Evolutionary conservation across 306 rosid species (phyloP).

Genomic region (Boehmeria nivea): DNA sequence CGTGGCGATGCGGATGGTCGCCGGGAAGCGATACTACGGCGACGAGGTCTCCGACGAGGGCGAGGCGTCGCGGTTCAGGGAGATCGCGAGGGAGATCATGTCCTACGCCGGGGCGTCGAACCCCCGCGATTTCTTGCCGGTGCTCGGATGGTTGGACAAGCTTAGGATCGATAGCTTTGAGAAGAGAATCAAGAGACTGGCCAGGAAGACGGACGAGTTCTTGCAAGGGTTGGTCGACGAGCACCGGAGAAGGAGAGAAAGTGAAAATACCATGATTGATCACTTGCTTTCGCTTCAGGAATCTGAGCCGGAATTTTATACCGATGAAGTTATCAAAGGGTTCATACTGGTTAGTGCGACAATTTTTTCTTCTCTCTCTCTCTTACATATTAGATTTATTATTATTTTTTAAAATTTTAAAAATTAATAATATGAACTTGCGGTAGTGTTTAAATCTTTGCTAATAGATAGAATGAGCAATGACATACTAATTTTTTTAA

Average conservation of each 20-base stretch:
- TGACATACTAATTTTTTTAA: no score
- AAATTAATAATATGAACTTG: no score
- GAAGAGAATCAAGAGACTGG: conserved; percentile 19
- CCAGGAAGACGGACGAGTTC: conserved; percentile 23
- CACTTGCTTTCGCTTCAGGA: conserved; percentile 19
- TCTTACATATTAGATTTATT: no score
- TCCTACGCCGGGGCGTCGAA: conserved; percentile 15
- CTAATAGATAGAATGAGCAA: no score
- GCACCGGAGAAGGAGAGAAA: neutral
- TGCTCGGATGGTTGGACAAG: conserved; percentile 22
- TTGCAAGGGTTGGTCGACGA: conserved; percentile 20
- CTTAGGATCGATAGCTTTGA: conserved; percentile 19
- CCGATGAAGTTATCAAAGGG: conserved; percentile 26
- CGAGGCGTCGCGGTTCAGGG: conserved; percentile 34
- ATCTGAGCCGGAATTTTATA: conserved; percentile 17
- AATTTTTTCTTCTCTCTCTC: no score
- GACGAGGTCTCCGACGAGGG: conserved; percentile 20
- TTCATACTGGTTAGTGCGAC: conserved; percentile 21
- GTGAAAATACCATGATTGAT: neutral
- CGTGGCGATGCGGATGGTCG: conserved; percentile 55
- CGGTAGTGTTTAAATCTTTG: no score
- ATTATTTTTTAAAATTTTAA: no score
- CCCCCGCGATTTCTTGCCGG: conserved; percentile 37
- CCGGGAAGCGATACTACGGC: conserved; percentile 60
- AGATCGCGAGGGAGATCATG: conserved; percentile 19